Conservation (phyloP, 805 yeast species). For the Kurtzmaniella fragi region DNA sequence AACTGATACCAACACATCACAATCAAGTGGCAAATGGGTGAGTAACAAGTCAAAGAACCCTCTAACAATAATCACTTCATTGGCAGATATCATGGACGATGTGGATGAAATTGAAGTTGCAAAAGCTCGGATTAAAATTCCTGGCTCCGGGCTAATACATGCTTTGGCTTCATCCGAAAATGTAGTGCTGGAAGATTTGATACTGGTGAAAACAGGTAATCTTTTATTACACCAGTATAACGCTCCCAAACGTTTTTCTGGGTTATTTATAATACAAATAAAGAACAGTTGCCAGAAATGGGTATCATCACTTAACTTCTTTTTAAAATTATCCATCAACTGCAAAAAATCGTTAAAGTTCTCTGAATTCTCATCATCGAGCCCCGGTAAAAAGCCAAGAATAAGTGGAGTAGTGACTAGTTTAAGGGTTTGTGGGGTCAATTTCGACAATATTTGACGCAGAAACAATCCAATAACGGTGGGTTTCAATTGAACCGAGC, state of each 20-base stretch:
- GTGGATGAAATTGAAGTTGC: slow-evolving; percentile 53
- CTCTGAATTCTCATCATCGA: slow-evolving; percentile 91
- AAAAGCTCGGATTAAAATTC: slow-evolving; percentile 70
- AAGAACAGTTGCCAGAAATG: slow-evolving; percentile 87
- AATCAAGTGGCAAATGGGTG: slow-evolving; percentile 59
- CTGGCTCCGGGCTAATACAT: slow-evolving; percentile 72
- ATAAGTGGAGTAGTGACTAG: slow-evolving; percentile 64
- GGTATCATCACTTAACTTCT: slow-evolving; percentile 55
- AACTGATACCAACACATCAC: slow-evolving; percentile 47
- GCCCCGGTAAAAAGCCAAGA: slow-evolving; percentile 74
- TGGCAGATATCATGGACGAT: slow-evolving; percentile 26
- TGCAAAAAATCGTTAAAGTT: slow-evolving; percentile 58
- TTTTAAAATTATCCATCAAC: slow-evolving; percentile 56
- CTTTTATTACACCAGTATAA: slow-evolving; percentile 65
- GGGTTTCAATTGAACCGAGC: slow-evolving; percentile 85
- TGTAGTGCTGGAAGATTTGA: slow-evolving; percentile 13
- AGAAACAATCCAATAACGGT: slow-evolving; percentile 61
- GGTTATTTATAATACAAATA: slow-evolving; percentile 67
- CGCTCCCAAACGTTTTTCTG: slow-evolving; percentile 81
- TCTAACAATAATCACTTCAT: slow-evolving; percentile 68
- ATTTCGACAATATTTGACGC: slow-evolving; percentile 42
- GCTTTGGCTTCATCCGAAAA: slow-evolving; percentile 51
- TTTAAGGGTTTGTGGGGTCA: slow-evolving; percentile 41
- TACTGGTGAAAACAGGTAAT: slow-evolving; percentile 55
- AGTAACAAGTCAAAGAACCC: slow-evolving; percentile 83